Conservation (phyloP, 495 filamentous ascomycete genomes). For the Cercophora newfieldiana region DNA sequence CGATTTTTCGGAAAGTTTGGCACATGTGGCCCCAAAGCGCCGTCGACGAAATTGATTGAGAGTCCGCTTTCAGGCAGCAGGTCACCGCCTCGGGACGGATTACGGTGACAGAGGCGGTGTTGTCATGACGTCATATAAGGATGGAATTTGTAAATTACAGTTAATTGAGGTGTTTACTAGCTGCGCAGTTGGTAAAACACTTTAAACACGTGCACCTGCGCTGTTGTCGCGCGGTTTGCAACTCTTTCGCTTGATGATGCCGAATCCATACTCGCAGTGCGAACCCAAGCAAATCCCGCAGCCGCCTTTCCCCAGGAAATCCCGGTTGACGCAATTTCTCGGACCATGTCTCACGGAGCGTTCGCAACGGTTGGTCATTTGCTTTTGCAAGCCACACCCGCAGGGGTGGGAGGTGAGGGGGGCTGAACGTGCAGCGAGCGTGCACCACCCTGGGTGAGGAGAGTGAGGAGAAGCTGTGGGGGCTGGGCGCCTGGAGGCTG, state of each 20-base stretch:
- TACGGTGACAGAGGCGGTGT: not conserved
- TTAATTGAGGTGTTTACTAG: not conserved
- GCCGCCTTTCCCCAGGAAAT: not conserved
- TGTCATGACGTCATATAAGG: not conserved
- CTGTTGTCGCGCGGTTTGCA: not conserved
- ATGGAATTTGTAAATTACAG: not conserved
- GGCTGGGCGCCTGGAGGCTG: not conserved
- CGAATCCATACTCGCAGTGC: not conserved
- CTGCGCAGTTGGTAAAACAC: not conserved
- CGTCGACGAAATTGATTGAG: not conserved
- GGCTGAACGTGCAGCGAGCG: not conserved
- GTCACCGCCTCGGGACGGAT: not conserved
- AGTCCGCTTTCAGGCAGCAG: not conserved
- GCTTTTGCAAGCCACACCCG: not conserved
- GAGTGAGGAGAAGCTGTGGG: not conserved
- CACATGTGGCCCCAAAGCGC: not conserved
- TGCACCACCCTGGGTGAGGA: not conserved
- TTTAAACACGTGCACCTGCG: not conserved
- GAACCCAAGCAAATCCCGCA: not conserved
- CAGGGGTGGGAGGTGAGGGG: not conserved
- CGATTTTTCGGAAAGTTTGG: not conserved
- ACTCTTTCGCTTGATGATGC: not conserved
- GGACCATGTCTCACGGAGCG: not conserved
- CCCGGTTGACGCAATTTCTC: not conserved
- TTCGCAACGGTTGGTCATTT: not conserved